phyloP scores from a whole-genome alignment of 225 moss, liverwort and hornwort species.

The Sphagnum contortum region DNA sequence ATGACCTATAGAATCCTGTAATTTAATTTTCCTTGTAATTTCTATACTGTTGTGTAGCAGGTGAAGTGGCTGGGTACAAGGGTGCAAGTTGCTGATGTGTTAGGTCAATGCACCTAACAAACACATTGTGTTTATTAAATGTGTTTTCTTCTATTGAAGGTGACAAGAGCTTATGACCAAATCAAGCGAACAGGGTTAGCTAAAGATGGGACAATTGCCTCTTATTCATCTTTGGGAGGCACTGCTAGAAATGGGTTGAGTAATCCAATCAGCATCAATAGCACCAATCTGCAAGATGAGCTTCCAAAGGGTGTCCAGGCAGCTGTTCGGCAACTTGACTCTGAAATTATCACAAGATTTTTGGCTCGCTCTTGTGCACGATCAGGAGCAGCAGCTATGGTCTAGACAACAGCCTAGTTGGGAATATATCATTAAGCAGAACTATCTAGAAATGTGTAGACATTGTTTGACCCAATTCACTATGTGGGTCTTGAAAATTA shows the following conservation, averaged over 20 bases:
- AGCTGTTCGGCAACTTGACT: conserved; percentile 79
- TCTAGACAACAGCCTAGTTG: conserved; percentile 4
- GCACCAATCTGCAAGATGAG: conserved; percentile 52
- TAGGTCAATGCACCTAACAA: too few relatives aligned
- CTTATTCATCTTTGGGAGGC: conserved; percentile 77
- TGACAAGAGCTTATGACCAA: conserved; percentile 79
- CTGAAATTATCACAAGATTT: conserved; percentile 67
- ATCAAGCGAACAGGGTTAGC: conserved; percentile 84
- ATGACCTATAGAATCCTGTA: not conserved
- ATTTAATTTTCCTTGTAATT: not conserved
- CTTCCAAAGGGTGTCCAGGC: conserved; percentile 50
- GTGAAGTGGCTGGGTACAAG: too few relatives aligned
- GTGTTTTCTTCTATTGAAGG: conserved; percentile 17
- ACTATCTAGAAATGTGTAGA: too few relatives aligned
- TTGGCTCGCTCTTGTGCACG: conserved; percentile 77
- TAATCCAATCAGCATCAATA: conserved; percentile 75
- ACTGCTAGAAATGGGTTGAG: conserved; percentile 72
- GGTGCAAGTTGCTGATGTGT: too few relatives aligned
- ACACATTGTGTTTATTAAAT: too few relatives aligned
- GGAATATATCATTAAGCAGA: too few relatives aligned
- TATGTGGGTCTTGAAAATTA: too few relatives aligned
- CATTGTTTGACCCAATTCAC: too few relatives aligned
- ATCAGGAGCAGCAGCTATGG: conserved; percentile 38
- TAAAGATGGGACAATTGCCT: conserved; percentile 38
- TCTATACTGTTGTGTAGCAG: too few relatives aligned